phyloP scores from a whole-genome alignment of 1,284 basidiomycete genomes.

The Schizophyllum commune region DNA sequence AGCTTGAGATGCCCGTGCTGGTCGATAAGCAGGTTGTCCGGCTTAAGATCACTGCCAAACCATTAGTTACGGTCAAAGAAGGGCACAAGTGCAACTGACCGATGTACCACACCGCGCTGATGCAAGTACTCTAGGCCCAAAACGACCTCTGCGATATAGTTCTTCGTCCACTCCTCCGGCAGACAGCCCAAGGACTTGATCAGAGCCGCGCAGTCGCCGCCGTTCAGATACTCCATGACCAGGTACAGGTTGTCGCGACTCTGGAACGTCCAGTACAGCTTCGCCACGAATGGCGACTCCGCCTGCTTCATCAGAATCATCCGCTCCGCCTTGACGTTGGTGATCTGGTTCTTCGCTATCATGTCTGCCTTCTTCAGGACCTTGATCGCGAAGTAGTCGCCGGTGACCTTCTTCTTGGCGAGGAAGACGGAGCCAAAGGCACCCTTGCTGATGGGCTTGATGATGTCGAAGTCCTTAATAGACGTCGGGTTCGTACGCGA shows the following conservation, averaged over 20 bases:
- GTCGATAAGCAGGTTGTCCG: constrained; percentile 96
- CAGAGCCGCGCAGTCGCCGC: constrained; percentile 94
- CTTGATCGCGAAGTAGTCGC: constrained; percentile 99
- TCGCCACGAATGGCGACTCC: constrained; percentile 98
- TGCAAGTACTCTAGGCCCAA: constrained; percentile 95
- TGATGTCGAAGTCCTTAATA: constrained; percentile 98
- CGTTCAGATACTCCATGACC: constrained; percentile 98
- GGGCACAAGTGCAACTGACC: constrained; percentile 46
- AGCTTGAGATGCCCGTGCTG: constrained; percentile 94
- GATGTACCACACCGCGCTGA: constrained; percentile 91
- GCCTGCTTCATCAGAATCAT: constrained; percentile 99
- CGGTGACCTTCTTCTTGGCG: constrained; percentile 95
- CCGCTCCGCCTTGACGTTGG: constrained; percentile 98
- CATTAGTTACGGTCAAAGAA: constrained; percentile 5
- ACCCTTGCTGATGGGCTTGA: constrained; percentile 99
- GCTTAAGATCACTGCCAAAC: constrained; percentile 83
- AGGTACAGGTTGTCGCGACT: constrained; percentile 98
- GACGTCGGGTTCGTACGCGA: constrained; percentile 82
- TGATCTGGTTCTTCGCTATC: constrained; percentile 99
- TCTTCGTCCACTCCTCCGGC: constrained; percentile 94
- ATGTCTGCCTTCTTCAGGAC: constrained; percentile 99
- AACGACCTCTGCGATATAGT: constrained; percentile 94
- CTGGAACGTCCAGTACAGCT: constrained; percentile 99
- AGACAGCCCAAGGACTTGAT: constrained; percentile 93
- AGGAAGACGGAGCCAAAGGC: constrained; percentile 98